Percentiles rank a stretch among this genome's conserved stretches.
Evolutionary conservation across 371 early-diverging fungal species (phyloP).

Genomic region (Actinomucor elegans): DNA sequence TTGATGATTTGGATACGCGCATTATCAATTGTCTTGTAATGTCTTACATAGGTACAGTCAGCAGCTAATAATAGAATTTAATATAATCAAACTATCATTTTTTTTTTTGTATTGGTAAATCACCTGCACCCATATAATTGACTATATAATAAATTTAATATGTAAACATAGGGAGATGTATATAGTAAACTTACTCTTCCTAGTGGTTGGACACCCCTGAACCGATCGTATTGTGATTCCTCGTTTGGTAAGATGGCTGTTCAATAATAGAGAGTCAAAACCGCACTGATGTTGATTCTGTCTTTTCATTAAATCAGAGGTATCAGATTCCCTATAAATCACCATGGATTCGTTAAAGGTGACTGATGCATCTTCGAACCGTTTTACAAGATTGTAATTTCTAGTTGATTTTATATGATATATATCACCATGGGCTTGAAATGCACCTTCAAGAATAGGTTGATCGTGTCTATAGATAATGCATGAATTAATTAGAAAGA

Average conservation of each 20-base stretch:
- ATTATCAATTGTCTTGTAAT: conserved; percentile 54
- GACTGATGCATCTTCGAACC: conserved; percentile 53
- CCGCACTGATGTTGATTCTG: conserved; percentile 16
- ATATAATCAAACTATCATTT: not conserved
- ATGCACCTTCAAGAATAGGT: conserved; percentile 65
- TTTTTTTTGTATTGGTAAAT: not conserved
- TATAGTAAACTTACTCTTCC: conserved; percentile 19
- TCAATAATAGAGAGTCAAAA: conserved; percentile 9
- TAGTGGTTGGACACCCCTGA: conserved; percentile 19
- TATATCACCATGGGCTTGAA: conserved; percentile 52
- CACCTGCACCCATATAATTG: conserved; percentile 42
- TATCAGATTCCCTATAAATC: conserved; percentile 72
- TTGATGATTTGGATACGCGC: conserved; percentile 73
- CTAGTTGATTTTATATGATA: conserved; percentile 63
- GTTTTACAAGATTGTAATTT: conserved; percentile 57
- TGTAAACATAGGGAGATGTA: not conserved
- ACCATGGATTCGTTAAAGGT: conserved; percentile 39
- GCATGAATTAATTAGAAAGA: not conserved
- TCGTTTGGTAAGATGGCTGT: not conserved
- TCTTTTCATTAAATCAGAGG: not conserved
- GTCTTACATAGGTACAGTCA: conserved; percentile 73
- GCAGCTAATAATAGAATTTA: conserved; percentile 44
- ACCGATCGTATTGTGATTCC: not conserved
- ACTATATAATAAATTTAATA: conserved; percentile 18
- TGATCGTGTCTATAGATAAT: conserved; percentile 19